phyloP scores from a whole-genome alignment of 768 basidiomycete genomes.

The Leccinum disarticulatum region DNA sequence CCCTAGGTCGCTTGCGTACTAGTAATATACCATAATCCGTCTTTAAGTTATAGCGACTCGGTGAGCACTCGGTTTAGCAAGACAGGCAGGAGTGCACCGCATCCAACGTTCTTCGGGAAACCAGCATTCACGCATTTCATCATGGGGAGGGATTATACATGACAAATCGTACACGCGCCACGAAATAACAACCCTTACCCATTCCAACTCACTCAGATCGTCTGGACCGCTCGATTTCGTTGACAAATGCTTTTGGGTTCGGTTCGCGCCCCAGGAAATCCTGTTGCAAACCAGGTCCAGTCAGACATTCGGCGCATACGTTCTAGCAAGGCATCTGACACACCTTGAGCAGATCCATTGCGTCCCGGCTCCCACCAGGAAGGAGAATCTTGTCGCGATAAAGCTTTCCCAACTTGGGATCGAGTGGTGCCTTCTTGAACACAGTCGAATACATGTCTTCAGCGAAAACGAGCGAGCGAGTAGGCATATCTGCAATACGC shows the following conservation, averaged over 20 bases:
- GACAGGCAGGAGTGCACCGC: no score
- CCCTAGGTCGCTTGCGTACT: no score
- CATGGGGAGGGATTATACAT: not conserved
- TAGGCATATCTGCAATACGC: constrained; percentile 56
- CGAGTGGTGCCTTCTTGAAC: constrained; percentile 79
- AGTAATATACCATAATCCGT: no score
- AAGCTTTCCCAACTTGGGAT: constrained; percentile 58
- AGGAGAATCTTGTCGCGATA: constrained; percentile 78
- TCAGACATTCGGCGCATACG: not conserved
- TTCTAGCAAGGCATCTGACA: not conserved
- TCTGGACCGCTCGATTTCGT: constrained; percentile 50
- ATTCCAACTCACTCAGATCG: not conserved
- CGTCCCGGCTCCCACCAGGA: constrained; percentile 74
- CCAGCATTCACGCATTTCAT: not conserved
- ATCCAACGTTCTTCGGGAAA: not conserved
- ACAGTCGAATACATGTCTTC: constrained; percentile 66
- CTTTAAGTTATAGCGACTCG: no score
- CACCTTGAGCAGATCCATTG: constrained; percentile 73
- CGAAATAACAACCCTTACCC: not conserved
- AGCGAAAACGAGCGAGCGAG: constrained; percentile 64
- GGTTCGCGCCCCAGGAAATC: constrained; percentile 78
- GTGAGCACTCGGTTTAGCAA: no score
- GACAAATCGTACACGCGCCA: not conserved
- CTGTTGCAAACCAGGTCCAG: constrained; percentile 32
- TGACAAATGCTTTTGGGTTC: constrained; percentile 71